These are phyloP conservation scores for Pseudocercospora vitis DNA, from an alignment of 2,329 filamentous ascomycete species.

Conservation along the genomic window DNA sequence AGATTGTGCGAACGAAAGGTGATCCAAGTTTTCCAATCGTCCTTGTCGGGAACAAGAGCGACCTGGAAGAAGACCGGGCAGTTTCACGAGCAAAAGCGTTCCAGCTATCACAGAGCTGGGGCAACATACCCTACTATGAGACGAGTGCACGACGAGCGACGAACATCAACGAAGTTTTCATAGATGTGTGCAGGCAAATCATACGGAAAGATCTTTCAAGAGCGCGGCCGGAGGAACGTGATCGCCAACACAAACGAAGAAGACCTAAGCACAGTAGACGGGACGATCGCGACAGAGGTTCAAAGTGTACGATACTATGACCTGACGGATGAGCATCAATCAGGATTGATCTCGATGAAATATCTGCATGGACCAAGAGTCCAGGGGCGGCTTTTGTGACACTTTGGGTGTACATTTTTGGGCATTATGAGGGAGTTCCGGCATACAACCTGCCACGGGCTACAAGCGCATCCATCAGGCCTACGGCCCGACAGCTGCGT, in stretches of 20 bases:
- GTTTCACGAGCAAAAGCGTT: constrained; percentile 79
- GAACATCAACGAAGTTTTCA: constrained; percentile 88
- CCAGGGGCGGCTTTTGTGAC: neutral
- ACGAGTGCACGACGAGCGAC: constrained; percentile 77
- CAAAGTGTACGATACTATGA: constrained; percentile 28
- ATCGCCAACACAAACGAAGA: constrained; percentile 15
- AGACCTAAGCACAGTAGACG: constrained; percentile 14
- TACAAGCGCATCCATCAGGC: constrained; percentile 1
- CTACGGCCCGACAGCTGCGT: constrained; percentile 3
- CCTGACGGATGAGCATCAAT: constrained; percentile 5
- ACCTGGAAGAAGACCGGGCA: constrained; percentile 80
- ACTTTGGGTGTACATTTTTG: neutral
- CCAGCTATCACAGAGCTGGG: constrained; percentile 81
- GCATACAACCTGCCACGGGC: neutral
- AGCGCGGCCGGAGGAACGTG: constrained; percentile 24
- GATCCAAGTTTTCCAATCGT: constrained; percentile 67
- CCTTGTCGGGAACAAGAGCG: constrained; percentile 88
- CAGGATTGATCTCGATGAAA: constrained; percentile 1
- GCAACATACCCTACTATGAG: constrained; percentile 85
- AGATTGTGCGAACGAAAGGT: constrained; percentile 89
- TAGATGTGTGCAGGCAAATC: constrained; percentile 43
- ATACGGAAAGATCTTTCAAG: constrained; percentile 36
- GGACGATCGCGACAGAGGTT: constrained; percentile 12
- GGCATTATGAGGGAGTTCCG: constrained; percentile 5
- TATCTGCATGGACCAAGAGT: neutral